A percentile compares a stretch with the other conserved stretches of the same genome.
Evolutionary conservation across 169 alveolate genomes (phyloP).

Genomic region (Cryptosporidium felis): DNA sequence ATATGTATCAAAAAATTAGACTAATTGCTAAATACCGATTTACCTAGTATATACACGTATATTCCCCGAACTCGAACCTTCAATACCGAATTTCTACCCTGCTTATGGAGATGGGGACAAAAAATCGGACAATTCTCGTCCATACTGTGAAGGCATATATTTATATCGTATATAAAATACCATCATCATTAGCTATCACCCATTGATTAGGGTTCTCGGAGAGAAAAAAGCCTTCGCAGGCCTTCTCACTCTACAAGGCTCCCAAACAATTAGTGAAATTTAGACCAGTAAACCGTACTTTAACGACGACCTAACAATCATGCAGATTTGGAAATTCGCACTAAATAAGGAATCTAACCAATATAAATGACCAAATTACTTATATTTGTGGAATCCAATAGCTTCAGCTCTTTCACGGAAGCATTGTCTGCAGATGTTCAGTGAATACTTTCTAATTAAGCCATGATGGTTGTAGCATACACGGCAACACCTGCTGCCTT

Average conservation of each 20-base stretch:
- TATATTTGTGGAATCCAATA: constrained; percentile 92
- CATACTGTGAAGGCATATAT: neutral
- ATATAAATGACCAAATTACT: constrained; percentile 16
- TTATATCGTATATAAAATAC: constrained; percentile 7
- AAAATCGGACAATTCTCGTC: no score
- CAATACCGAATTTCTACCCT: neutral
- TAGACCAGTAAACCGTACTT: constrained; percentile 20
- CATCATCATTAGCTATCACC: constrained; percentile 32
- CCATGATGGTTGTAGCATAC: constrained; percentile 97
- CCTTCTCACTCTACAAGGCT: no score
- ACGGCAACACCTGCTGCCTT: constrained; percentile 93
- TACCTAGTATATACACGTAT: neutral
- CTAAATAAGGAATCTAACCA: neutral
- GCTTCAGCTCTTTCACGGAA: constrained; percentile 97
- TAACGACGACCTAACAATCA: neutral
- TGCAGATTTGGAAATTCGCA: neutral
- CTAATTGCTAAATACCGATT: constrained; percentile 1
- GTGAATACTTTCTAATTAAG: constrained; percentile 96
- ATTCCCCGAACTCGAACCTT: neutral
- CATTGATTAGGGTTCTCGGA: neutral
- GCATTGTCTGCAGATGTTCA: constrained; percentile 97
- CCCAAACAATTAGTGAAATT: no score
- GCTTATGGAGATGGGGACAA: no score
- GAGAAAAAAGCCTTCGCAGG: no score
- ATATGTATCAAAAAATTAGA: no score